Evolutionary conservation across 768 basidiomycete genomes (phyloP).

Genomic region (Gloeostereum incarnatum): DNA sequence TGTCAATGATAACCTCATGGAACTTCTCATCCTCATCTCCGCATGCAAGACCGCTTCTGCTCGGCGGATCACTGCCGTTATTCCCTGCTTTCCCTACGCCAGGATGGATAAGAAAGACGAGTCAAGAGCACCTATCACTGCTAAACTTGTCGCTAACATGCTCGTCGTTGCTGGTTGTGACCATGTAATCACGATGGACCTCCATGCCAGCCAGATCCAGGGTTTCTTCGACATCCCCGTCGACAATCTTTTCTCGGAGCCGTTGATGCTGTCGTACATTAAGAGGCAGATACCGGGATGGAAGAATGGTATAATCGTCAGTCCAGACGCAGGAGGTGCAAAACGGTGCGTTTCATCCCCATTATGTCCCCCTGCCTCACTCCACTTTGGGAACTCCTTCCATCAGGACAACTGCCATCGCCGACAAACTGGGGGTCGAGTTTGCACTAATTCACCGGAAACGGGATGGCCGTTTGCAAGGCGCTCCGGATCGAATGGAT

Average conservation of each 20-base stretch:
- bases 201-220: constrained; percentile 96
- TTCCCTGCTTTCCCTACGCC: constrained; percentile 96
- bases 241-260: constrained; percentile 95
- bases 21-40: constrained; percentile 96
- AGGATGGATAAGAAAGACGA: constrained; percentile 99
- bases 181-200: constrained; percentile 99
- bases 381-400: constrained; percentile 7
- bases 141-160: constrained; percentile 98
- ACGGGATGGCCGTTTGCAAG: constrained; percentile 56
- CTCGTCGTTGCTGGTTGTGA: constrained; percentile 94
- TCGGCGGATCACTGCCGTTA: constrained; percentile 91
- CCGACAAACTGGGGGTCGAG: constrained; percentile 91
- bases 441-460: constrained; percentile 95
- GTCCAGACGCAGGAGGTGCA: constrained; percentile 97
- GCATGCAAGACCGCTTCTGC: constrained; percentile 97
- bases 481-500: constrained; percentile 79
- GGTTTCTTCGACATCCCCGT: constrained; percentile 99
- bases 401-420: constrained; percentile 84
- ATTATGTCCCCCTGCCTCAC: constrained; percentile 4
- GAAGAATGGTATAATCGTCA: constrained; percentile 84
- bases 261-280: constrained; percentile 91
- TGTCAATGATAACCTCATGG: constrained; percentile 96
- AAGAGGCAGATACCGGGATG: constrained; percentile 81
- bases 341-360: constrained; percentile 62
- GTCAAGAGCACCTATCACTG: constrained; percentile 91